Base-by-base conservation (phyloP, 106 monocot genomes). In the Dioscorea zingiberensis region DNA sequence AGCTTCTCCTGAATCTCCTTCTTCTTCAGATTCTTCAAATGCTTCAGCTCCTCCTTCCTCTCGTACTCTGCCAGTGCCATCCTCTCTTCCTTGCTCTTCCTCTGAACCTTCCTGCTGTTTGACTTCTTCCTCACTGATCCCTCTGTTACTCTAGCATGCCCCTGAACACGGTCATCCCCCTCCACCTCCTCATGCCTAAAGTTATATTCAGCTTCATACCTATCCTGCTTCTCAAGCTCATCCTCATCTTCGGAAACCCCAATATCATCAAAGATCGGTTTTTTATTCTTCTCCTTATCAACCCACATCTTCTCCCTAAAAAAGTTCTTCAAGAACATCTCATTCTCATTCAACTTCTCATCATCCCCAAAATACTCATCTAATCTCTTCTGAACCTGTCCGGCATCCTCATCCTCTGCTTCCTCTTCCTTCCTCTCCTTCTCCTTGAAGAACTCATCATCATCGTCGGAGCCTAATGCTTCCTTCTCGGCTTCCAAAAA, bases 1-100 rank as follows among this genome's bases (percentile, higher is more conserved):
- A 99, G 82, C 70, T 87, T 99, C 73, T 93, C 89, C 65, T 83
- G 63, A 15, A 99, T 99, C 87, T 99, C 98, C 64, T 87, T 99
- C 89, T 89, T 99, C 78, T 99, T 99, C 77, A 99, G 29, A 65
- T 93, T 99, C 77, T 99, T 99, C 53, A 99, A 69, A 15, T 76
- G 81, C 73, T 99, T 99, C 81, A 99, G 58, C 71, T 93, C 93
- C 76, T 99, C 89, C 66, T 73, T 84, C 72, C 93, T 77, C 65
- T 93, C 93, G 3, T 62, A 27, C 82, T 99, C 87, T 1, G 85
- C 93, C 62, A 78, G 84, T 2, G 77, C 84, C 72, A 93, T 83
- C 70, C 98, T 86, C 73, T 89, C 98, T 74, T 86, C 87, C 74
- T 89, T 93, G 62, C 73, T 93, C 82, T 99, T 89, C 71, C 98